phyloP scores from a whole-genome alignment of 371 early-diverging fungal species.

The Mucor indicus region DNA sequence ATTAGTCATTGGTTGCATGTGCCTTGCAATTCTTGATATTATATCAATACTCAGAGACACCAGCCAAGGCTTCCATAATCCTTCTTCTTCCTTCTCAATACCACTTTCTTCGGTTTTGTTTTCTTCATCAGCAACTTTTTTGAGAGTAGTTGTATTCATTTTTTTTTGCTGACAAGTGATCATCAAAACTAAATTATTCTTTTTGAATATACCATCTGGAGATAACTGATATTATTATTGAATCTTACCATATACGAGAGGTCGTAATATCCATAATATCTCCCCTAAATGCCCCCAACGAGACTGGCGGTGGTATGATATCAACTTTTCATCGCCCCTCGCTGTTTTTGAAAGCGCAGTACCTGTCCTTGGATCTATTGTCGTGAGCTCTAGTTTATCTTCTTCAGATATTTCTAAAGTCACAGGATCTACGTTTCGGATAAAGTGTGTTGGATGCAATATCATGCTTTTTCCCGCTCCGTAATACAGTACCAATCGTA shows the following conservation, averaged over 20 bases:
- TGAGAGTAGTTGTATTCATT: not conserved
- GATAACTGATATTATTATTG: not conserved
- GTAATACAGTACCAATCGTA: constrained; percentile 28
- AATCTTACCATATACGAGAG: constrained; percentile 41
- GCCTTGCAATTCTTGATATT: constrained; percentile 16
- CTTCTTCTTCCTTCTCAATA: constrained; percentile 19
- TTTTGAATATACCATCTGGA: not conserved
- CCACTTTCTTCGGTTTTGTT: not conserved
- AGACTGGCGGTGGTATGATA: not conserved
- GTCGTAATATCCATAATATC: constrained; percentile 36
- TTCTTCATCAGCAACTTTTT: not conserved
- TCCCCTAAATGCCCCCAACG: constrained; percentile 33
- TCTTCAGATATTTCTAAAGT: constrained; percentile 18
- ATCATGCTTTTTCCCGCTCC: constrained; percentile 18
- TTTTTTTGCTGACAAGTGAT: constrained; percentile 7
- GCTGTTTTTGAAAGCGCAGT: constrained; percentile 17
- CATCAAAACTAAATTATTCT: not conserved
- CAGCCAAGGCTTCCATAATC: constrained; percentile 38
- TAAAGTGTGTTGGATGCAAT: constrained; percentile 40
- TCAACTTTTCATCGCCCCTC: too few species aligned
- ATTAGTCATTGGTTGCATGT: constrained; percentile 25
- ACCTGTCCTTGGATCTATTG: constrained; percentile 36
- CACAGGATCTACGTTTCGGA: constrained; percentile 30
- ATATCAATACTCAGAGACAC: constrained; percentile 36
- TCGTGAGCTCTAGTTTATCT: constrained; percentile 29